Conservation (phyloP, 176 grass and related monocot genomes). For the Saccharum spontaneum region DNA sequence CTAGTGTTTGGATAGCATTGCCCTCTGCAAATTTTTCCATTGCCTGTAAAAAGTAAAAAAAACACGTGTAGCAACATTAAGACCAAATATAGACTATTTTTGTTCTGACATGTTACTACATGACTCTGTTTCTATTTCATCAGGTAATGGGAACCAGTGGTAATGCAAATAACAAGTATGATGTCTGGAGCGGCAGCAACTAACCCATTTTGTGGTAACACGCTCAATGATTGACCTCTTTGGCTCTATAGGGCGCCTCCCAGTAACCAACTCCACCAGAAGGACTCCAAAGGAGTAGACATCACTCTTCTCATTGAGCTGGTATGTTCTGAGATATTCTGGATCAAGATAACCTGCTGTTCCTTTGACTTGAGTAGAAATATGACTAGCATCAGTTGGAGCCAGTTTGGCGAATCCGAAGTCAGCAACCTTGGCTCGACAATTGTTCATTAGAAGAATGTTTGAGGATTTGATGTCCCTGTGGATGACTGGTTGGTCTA, state of each 20-base stretch:
- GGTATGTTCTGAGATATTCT: slow-evolving; percentile 71
- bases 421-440: slow-evolving; percentile 69
- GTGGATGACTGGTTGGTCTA: slow-evolving; percentile 91
- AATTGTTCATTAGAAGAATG: slow-evolving; percentile 69
- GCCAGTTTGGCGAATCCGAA: slow-evolving; percentile 73
- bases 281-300: slow-evolving; percentile 76
- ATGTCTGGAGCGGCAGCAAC: slow-evolving; percentile 14
- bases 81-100: not conserved
- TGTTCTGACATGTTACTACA: not conserved
- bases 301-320: slow-evolving; percentile 72
- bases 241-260: slow-evolving; percentile 59
- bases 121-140: not conserved
- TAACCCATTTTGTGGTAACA: slow-evolving; percentile 76
- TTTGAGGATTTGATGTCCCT: slow-evolving; percentile 95
- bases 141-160: not conserved
- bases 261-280: slow-evolving; percentile 67
- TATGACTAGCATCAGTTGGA: slow-evolving; percentile 48
- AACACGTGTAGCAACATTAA: not conserved
- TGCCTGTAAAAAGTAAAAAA: slow-evolving; percentile 36
- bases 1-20: slow-evolving; percentile 60
- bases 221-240: slow-evolving; percentile 53
- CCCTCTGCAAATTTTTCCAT: slow-evolving; percentile 69
- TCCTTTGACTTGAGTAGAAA: slow-evolving; percentile 85
- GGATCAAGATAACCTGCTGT: slow-evolving; percentile 79
- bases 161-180: not conserved